A percentile compares a stretch with the other conserved stretches of the same genome.
Conservation (phyloP, 306 rosid species). For the Vachellia collinsii region DNA sequence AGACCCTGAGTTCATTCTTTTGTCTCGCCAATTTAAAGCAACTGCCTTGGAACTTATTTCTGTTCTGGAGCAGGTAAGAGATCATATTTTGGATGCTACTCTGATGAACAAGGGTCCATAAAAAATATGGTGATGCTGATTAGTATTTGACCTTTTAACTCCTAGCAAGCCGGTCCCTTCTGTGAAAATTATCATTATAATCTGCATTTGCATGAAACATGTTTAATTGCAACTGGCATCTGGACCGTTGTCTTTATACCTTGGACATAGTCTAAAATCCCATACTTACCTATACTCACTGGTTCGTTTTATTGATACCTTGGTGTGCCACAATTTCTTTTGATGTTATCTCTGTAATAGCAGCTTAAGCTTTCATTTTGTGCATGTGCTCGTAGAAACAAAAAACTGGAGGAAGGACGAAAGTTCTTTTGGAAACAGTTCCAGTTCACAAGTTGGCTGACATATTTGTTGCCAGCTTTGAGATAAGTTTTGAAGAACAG, state of each 20-base stretch:
- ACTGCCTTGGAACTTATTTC: conserved; percentile 91
- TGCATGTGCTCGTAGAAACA: conserved; percentile 75
- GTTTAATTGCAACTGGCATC: conserved; percentile 30
- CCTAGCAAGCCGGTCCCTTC: conserved; percentile 11
- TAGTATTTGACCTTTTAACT: conserved; percentile 24
- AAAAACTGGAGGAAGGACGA: conserved; percentile 94
- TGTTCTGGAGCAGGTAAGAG: conserved; percentile 93
- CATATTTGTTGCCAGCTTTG: conserved; percentile 98
- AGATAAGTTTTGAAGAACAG: conserved; percentile 98
- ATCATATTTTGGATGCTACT: conserved; percentile 25
- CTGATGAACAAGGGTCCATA: conserved; percentile 20
- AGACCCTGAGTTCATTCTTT: conserved; percentile 77
- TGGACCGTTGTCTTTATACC: conserved; percentile 21
- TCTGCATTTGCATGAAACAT: conserved; percentile 32
- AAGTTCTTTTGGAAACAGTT: conserved; percentile 94
- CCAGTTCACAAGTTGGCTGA: conserved; percentile 98
- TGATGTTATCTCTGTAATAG: conserved; percentile 22
- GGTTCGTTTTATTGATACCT: conserved; percentile 17
- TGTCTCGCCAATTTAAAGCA: conserved; percentile 94
- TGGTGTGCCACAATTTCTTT: conserved; percentile 13
- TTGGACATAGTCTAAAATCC: conserved; percentile 12
- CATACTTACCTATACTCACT: conserved; percentile 13
- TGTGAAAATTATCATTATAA: conserved; percentile 31
- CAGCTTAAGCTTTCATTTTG: conserved; percentile 34
- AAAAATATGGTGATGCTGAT: conserved; percentile 34